A percentile compares a stretch with the other conserved stretches of the same genome.
phyloP scores from a whole-genome alignment of 352 stramenopile genomes.

The Stramenopiles sp. region DNA sequence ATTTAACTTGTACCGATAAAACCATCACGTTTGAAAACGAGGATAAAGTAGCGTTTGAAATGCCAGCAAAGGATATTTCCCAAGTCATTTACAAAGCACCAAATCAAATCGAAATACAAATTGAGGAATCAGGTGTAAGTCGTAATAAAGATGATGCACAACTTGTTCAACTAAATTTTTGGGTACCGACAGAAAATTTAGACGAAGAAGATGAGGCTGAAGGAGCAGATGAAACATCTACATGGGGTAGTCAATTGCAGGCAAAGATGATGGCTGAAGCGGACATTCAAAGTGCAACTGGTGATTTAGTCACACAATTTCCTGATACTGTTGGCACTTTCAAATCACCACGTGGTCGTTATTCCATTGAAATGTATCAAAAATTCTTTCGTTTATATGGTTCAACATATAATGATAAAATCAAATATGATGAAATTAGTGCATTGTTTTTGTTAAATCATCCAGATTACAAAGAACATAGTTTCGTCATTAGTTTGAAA shows the following conservation, averaged over 20 bases:
- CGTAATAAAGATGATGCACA: not conserved
- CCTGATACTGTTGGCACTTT: constrained; percentile 89
- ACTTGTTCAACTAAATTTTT: not conserved
- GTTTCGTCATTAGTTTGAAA: constrained; percentile 95
- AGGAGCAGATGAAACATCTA: not conserved
- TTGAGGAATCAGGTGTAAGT: not conserved
- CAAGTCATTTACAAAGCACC: not conserved
- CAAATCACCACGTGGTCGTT: constrained; percentile 86
- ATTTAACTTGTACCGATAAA: not conserved
- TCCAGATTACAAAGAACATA: constrained; percentile 83
- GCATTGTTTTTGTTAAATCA: constrained; percentile 90
- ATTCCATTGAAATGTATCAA: constrained; percentile 90
- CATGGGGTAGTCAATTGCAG: not conserved
- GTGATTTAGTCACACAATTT: constrained; percentile 88
- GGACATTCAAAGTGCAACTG: constrained; percentile 69
- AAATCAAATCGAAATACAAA: not conserved
- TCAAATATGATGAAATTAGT: constrained; percentile 95
- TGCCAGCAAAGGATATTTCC: not conserved
- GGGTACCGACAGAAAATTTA: not conserved
- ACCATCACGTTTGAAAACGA: not conserved
- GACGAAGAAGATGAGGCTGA: not conserved
- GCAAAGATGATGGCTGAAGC: constrained; percentile 37
- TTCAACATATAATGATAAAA: constrained; percentile 98
- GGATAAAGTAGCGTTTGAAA: not conserved
- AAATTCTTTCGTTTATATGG: constrained; percentile 89